Base-by-base conservation (phyloP, 768 basidiomycete genomes). In the Boletus sp. region DNA sequence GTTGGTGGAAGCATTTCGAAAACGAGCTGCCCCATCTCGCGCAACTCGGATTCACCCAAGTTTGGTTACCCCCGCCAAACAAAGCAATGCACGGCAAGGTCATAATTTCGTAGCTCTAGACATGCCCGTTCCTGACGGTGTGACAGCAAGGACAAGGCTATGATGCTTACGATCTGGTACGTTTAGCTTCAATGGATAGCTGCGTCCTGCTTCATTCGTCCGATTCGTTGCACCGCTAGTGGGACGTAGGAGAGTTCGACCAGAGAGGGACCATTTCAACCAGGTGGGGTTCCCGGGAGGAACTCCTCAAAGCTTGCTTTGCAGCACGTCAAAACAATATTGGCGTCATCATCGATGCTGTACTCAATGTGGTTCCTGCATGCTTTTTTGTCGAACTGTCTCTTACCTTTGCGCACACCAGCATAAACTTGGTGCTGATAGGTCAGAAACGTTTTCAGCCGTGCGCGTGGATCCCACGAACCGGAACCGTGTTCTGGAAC, bases 361-460 rank as follows among this genome's bases (percentile, higher is more conserved):
- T 98, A 4, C 76, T 98, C 55, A 95, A 95, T 70, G 93, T 93
- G 58, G 65, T 75, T 54, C 56, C 42, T 29, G 33, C 27, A 14
- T 27, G 23, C 19, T 47, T 42, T 51, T 53, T 30, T 38, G 13
- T 49, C 17, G 33, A 13, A 15, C 32, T 34, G 33, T 62, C 19
- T 29, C 56, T 59, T 40, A 64, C 37, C 54, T 27, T 23, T 46
- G 11, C 35, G 23, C 25, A 19, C 15, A 44, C 46, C 48, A 91
- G 90, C 88, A 91, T 64, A 90, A 93, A 74, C 73, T 92, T 37
- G 94, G 94, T 34, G 94, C 83, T 13, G 94, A 97, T 69, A 76
- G 83, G 61, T 62, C 70, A 9, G 94, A 97, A 72, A 73, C 65
- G 1, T 87, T 92, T 67, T 60, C 71, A 9, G 93, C 84, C 13